These are phyloP conservation scores for Candida yuanshanica DNA, from an alignment of 805 yeast species.

Conservation along the genomic window DNA sequence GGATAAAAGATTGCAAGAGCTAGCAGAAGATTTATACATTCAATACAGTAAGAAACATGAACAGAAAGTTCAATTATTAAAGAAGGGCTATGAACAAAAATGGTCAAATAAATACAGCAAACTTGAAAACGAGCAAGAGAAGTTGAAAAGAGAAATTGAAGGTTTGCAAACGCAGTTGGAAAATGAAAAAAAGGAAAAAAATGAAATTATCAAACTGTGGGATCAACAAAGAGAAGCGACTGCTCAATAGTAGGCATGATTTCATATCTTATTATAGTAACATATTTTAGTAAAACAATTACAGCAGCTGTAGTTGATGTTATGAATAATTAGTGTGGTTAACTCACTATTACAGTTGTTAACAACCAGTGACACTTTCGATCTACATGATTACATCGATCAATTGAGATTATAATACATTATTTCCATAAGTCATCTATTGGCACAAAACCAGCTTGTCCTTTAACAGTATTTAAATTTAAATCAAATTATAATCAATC, in stretches of 20 bases:
- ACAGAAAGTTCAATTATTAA: constrained; percentile 57
- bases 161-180: constrained; percentile 42
- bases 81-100: constrained; percentile 51
- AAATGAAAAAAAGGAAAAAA: constrained; percentile 52
- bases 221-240: constrained; percentile 26
- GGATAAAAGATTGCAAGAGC: constrained; percentile 49
- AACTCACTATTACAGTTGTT: no score
- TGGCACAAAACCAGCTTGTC: no score
- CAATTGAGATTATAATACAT: no score
- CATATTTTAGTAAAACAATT: no score
- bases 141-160: constrained; percentile 46
- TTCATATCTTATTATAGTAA: neutral
- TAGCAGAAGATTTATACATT: constrained; percentile 65
- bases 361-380: no score
- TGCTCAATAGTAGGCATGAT: constrained; percentile 1
- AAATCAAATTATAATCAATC: no score
- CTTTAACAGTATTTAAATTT: no score
- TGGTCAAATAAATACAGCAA: constrained; percentile 41
- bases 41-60: constrained; percentile 78
- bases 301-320: no score
- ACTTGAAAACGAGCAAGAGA: constrained; percentile 37
- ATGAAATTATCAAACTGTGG: constrained; percentile 47
- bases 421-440: no score
- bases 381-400: no score
- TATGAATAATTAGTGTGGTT: no score